Base-by-base conservation (phyloP, 495 filamentous ascomycete genomes). In the Trichoderma orchidacearum region DNA sequence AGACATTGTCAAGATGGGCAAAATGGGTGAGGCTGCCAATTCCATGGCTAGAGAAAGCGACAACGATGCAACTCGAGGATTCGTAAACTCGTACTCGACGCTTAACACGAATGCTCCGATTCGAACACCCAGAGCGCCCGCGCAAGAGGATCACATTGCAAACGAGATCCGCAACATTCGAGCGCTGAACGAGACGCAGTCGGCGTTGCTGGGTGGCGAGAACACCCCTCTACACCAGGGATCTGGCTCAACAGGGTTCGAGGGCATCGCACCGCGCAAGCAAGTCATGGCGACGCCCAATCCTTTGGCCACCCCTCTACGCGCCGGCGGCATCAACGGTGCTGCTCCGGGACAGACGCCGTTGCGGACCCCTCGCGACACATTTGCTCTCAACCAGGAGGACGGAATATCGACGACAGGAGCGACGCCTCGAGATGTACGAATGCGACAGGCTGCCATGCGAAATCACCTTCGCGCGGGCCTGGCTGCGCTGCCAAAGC, bases 1-100 rank as follows among this genome's bases (percentile, higher is more conserved):
- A 66, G 90, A 95, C 64, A 96, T 98, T 65, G 90, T 98, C 45
- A 98, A 98, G 70, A 94, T 96, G 90, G 94, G 93, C 28, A 86
- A 95, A 84, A 81, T 89, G 51, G 93, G 90, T 32, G 90, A 96
- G 61, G 85, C 85, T 59, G 93, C 91, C n/a, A 89, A 82, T 64
- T 74, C 77, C 51, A 66, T 86, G 64, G 87, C 86, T 23, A 80
- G 80, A 11, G 82, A 83, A 51, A 87, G 88, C 65, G 91, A 96
- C 59, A 90, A 88, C 53, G 85, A 89, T 58, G 86, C 85, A 55
- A 93, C 92, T 3, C 83, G 85, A 61, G 92, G 90, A 6, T 74
- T 97, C 7, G 76, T 96, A 29, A 89, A 86, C 53, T 89, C 89
- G 58, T 96, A 96, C 66, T 81, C 83, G 38, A 78, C 77, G 17